Conservation (phyloP, 768 basidiomycete species). For the Lentinula sp. region DNA sequence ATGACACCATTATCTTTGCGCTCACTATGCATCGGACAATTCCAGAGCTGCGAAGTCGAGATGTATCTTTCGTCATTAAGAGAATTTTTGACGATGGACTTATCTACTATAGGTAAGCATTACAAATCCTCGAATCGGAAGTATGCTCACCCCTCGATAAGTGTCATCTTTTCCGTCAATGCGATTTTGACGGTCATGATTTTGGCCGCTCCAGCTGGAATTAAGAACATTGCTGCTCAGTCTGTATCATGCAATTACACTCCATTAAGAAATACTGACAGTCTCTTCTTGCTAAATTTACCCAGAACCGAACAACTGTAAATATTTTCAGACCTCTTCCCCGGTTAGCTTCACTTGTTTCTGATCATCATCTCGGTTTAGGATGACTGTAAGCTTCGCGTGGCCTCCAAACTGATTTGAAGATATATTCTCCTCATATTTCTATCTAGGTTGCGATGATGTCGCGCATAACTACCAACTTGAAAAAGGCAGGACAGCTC, state of each 20-base stretch:
- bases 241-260: background rate
- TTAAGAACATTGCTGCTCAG: background rate
- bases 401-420: background rate
- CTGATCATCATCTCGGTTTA: background rate
- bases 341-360: background rate
- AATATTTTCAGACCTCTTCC: background rate
- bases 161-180: background rate
- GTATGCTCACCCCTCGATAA: background rate
- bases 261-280: background rate
- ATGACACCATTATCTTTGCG: background rate
- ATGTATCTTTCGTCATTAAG: background rate
- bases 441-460: background rate
- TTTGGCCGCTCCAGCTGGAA: background rate
- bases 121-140: background rate
- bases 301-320: background rate
- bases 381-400: background rate
- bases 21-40: background rate
- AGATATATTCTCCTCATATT: background rate
- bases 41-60: background rate
- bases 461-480: background rate
- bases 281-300: background rate
- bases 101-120: background rate
- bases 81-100: background rate
- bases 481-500: background rate
- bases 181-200: background rate